Percentiles rank a stretch among this genome's conserved stretches.
Evolutionary conservation across 179 eudicot genomes (phyloP).

Genomic region (Spergularia azorica): DNA sequence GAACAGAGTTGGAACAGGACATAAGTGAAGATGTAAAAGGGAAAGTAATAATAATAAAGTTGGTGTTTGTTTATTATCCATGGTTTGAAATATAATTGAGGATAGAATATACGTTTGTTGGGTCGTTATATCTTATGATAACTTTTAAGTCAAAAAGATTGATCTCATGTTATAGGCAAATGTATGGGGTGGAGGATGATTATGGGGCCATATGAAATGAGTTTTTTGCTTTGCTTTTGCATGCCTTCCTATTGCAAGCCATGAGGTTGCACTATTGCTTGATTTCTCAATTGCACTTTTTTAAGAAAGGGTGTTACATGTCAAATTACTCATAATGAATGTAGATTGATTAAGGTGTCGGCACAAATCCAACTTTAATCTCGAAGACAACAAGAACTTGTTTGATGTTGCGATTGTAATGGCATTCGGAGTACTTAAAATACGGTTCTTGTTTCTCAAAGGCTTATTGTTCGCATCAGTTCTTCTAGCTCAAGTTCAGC

Average conservation of each 20-base stretch:
- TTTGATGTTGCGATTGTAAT: too few relatives aligned
- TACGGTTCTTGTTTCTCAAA: too few relatives aligned
- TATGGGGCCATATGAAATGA: background rate
- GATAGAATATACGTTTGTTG: slow-evolving; percentile 19
- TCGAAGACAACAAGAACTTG: background rate
- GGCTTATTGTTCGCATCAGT: too few relatives aligned
- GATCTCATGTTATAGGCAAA: slow-evolving; percentile 28
- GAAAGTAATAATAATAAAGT: slow-evolving; percentile 19
- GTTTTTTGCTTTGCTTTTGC: slow-evolving; percentile 20
- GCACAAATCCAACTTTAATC: slow-evolving; percentile 6
- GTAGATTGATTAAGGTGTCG: background rate
- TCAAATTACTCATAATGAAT: too few relatives aligned
- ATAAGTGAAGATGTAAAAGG: slow-evolving; percentile 6
- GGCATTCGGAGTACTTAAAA: too few relatives aligned
- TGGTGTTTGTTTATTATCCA: slow-evolving; percentile 33
- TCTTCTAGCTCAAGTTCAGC: too few relatives aligned
- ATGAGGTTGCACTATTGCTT: too few relatives aligned
- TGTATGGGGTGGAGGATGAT: slow-evolving; percentile 28
- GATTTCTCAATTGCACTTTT: too few relatives aligned
- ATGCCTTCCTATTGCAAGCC: slow-evolving; percentile 13
- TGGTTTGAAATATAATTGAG: slow-evolving; percentile 10
- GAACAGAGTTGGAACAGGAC: slow-evolving; percentile 27
- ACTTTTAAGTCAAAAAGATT: slow-evolving; percentile 28
- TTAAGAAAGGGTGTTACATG: too few relatives aligned
- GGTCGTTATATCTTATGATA: too few relatives aligned